Percentiles rank a stretch among this genome's conserved stretches.
Evolutionary conservation across 192 early-diverging fungal species (phyloP).

Genomic region (Lobosporangium transversale): DNA sequence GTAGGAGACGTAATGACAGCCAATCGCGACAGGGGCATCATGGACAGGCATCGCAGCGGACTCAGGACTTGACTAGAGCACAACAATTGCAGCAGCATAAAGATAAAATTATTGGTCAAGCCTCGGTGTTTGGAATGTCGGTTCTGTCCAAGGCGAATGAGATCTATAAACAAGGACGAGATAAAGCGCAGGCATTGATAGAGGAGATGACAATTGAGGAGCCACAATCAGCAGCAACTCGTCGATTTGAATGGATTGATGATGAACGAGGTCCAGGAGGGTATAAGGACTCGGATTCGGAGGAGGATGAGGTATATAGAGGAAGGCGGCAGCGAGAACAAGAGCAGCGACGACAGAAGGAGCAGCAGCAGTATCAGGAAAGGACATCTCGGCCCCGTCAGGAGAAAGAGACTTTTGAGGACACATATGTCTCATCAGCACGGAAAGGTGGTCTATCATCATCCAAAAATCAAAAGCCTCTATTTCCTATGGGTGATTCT

Average conservation of each 20-base stretch:
- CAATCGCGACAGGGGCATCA: background rate
- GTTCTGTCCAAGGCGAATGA: constrained; percentile 74
- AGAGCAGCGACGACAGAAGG: constrained; percentile 13
- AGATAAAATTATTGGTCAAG: constrained; percentile 63
- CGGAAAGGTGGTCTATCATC: constrained; percentile 16
- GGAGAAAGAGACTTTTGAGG: constrained; percentile 40
- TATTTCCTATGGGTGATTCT: constrained; percentile 17
- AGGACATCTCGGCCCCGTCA: constrained; percentile 8
- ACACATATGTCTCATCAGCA: constrained; percentile 54
- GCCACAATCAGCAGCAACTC: constrained; percentile 12
- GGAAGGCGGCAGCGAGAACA: constrained; percentile 17
- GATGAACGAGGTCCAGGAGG: constrained; percentile 13
- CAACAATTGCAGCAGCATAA: constrained; percentile 60
- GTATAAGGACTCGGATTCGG: constrained; percentile 52
- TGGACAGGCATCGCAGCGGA: too few relatives aligned
- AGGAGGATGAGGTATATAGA: constrained; percentile 36
- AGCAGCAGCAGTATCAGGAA: constrained; percentile 19
- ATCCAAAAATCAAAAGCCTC: constrained; percentile 6
- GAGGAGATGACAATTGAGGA: constrained; percentile 65
- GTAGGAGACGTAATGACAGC: constrained; percentile 18
- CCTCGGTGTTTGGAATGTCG: constrained; percentile 67
- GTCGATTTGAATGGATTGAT: constrained; percentile 31
- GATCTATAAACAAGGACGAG: constrained; percentile 68
- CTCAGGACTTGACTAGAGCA: constrained; percentile 18
- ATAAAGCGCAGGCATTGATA: constrained; percentile 68